Evolutionary conservation across 306 rosid species (phyloP).

Genomic region (Trifolium repens): DNA sequence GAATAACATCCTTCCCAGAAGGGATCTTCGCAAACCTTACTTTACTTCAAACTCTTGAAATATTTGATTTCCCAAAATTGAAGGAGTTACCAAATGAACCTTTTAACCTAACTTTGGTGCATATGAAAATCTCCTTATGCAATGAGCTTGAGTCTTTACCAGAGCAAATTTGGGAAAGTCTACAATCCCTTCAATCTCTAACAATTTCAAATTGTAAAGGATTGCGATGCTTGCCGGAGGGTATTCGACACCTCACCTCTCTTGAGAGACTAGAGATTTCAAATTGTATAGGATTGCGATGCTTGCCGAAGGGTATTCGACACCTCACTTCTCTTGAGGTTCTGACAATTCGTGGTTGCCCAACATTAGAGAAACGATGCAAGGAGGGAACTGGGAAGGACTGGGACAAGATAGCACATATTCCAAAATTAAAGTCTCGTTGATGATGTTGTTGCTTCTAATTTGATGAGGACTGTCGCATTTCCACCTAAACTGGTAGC

Average conservation of each 20-base stretch:
- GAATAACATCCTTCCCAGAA: not conserved
- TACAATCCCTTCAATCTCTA: not conserved
- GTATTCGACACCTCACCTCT: not conserved
- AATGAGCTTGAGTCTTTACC: not conserved
- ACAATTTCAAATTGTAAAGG: rapidly evolving
- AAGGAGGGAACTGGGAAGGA: not conserved
- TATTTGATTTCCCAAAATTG: not conserved
- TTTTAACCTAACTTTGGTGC: not conserved
- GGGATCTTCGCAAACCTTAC: not conserved
- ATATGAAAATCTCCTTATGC: not conserved
- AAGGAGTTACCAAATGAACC: too few species aligned
- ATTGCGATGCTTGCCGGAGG: not conserved
- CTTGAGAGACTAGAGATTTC: too few species aligned
- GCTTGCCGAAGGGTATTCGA: too few species aligned
- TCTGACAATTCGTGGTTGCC: not conserved
- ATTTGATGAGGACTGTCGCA: too few species aligned
- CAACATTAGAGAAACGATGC: not conserved
- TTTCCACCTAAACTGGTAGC: too few species aligned
- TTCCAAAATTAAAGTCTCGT: not conserved
- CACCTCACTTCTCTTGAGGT: not conserved
- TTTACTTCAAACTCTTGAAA: not conserved
- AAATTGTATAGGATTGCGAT: too few species aligned
- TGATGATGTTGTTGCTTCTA: too few species aligned
- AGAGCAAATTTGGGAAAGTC: not conserved
- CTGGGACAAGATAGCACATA: not conserved